Evolutionary conservation across 2,329 filamentous ascomycete species (phyloP).

Genomic region (Incumbomyces delicatus): DNA sequence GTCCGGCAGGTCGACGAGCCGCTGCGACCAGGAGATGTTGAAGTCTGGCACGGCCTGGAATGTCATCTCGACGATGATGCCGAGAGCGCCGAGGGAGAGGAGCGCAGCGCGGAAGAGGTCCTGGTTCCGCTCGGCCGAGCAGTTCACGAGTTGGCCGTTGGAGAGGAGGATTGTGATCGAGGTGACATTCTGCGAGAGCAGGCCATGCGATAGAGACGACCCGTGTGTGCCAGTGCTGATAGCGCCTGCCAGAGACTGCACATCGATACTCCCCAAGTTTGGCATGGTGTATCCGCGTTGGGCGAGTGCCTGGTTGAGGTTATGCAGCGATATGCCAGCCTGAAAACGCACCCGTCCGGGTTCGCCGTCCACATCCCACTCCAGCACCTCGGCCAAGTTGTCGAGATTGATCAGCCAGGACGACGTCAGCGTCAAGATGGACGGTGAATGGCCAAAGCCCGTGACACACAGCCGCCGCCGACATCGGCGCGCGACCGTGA

Average conservation of each 20-base stretch:
- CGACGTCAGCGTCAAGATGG: slow-evolving; percentile 81
- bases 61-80: slow-evolving; percentile 82
- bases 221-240: slow-evolving; percentile 92
- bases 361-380: slow-evolving; percentile 50
- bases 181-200: slow-evolving; percentile 69
- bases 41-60: slow-evolving; percentile 71
- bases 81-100: slow-evolving; percentile 77
- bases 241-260: slow-evolving; percentile 84
- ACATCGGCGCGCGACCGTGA: slow-evolving; percentile 70
- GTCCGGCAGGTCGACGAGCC: slow-evolving; percentile 58
- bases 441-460: slow-evolving; percentile 89
- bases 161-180: slow-evolving; percentile 71
- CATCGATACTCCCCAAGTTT: slow-evolving; percentile 88
- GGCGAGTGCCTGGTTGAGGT: slow-evolving; percentile 65
- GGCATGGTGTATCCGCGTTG: slow-evolving; percentile 71
- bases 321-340: slow-evolving; percentile 74
- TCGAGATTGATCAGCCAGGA: slow-evolving; percentile 94
- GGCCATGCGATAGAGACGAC: slow-evolving; percentile 70
- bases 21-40: slow-evolving; percentile 79
- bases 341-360: slow-evolving; percentile 65
- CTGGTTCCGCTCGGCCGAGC: slow-evolving; percentile 56
- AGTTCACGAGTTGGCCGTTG: slow-evolving; percentile 63
- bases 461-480: slow-evolving; percentile 73
- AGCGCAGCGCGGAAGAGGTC: slow-evolving; percentile 83
- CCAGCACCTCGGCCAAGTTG: slow-evolving; percentile 61